phyloP scores from a whole-genome alignment of 2,329 filamentous ascomycete genomes.

The Ceratocystis variospora region DNA sequence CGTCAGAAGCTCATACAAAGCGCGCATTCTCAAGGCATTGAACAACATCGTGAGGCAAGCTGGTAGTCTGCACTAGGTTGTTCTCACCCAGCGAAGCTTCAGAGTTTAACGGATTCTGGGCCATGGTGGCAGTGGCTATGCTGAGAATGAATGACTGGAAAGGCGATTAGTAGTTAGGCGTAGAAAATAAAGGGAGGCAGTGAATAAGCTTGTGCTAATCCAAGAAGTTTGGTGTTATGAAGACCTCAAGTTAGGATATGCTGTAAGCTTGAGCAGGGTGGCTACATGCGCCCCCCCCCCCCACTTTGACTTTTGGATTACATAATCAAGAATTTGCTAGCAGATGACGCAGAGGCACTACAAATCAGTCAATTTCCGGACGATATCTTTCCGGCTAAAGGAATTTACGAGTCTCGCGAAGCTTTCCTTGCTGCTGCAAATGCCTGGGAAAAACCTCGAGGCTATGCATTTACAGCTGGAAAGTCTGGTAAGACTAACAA shows the following conservation, averaged over 20 bases:
- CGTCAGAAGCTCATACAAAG: constrained; percentile 50
- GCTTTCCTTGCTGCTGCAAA: not conserved
- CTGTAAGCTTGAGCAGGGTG: too few relatives aligned
- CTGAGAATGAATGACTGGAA: too few relatives aligned
- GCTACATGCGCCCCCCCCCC: too few relatives aligned
- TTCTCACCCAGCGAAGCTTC: constrained; percentile 56
- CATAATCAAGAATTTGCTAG: too few relatives aligned
- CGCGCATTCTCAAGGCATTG: constrained; percentile 87
- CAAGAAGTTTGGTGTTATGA: too few relatives aligned
- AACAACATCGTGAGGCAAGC: constrained; percentile 70
- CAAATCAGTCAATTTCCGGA: not conserved
- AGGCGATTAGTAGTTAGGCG: too few relatives aligned
- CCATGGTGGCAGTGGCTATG: constrained; percentile 23
- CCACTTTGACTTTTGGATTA: too few relatives aligned
- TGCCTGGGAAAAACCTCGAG: not conserved
- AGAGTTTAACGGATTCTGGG: constrained; percentile 58
- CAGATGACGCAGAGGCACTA: too few relatives aligned
- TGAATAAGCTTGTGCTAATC: too few relatives aligned
- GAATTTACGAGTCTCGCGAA: not conserved
- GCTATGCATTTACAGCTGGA: not conserved
- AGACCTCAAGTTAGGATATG: too few relatives aligned
- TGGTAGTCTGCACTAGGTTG: constrained; percentile 50
- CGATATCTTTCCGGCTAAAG: not conserved
- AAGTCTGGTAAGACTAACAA: not conserved
- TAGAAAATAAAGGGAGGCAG: too few relatives aligned